A percentile compares a stretch with the other conserved stretches of the same genome.
Evolutionary conservation across 2,329 filamentous ascomycete species (phyloP).

Genomic region (Penicillium sp.): DNA sequence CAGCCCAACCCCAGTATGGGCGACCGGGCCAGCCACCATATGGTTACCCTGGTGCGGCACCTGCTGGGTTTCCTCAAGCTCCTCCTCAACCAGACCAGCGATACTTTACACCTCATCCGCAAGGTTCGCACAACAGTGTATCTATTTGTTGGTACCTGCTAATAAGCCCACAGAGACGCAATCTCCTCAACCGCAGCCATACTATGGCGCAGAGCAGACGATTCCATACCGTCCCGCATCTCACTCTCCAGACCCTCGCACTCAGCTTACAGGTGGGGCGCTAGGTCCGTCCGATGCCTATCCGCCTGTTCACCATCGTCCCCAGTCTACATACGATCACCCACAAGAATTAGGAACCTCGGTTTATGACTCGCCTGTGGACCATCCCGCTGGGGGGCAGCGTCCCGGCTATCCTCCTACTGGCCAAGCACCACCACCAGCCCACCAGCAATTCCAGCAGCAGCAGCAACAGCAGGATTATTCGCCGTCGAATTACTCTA

Average conservation of each 20-base stretch:
- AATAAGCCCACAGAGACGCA: conserved; percentile 22
- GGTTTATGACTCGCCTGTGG: conserved; percentile 68
- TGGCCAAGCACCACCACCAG: conserved; percentile 23
- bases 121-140: conserved; percentile 28
- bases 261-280: conserved; percentile 30
- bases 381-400: conserved; percentile 25
- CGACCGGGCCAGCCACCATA: conserved; percentile 45
- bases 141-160: not conserved
- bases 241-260: conserved; percentile 40
- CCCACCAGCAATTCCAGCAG: conserved; percentile 31
- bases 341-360: conserved; percentile 74
- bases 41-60: conserved; percentile 30
- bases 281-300: conserved; percentile 45
- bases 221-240: conserved; percentile 38
- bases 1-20: conserved; percentile 72
- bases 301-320: conserved; percentile 47
- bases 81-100: conserved; percentile 55
- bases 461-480: conserved; percentile 34
- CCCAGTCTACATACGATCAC: conserved; percentile 63
- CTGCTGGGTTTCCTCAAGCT: conserved; percentile 22
- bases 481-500: conserved; percentile 38
- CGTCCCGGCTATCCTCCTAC: conserved; percentile 32
- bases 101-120: conserved; percentile 57
- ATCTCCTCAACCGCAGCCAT: conserved; percentile 47
- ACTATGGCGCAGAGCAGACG: conserved; percentile 57